Percentiles rank a stretch among this genome's conserved stretches.
phyloP scores from a whole-genome alignment of 1,284 basidiomycete genomes.

The Malassezia pachydermatis region DNA sequence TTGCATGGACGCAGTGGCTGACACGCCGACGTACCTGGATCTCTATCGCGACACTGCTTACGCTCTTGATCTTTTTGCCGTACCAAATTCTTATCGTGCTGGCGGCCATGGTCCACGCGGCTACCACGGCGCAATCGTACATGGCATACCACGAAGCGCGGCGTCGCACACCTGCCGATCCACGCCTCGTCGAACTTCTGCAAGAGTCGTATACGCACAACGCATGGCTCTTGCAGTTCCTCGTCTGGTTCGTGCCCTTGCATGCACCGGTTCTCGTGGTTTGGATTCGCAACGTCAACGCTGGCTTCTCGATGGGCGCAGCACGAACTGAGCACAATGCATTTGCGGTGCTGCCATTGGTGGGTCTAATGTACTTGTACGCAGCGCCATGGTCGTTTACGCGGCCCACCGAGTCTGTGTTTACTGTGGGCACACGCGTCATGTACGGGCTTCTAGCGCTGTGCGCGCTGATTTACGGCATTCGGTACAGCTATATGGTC shows the following conservation, averaged over 20 bases:
- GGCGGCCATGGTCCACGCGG: constrained; percentile 64
- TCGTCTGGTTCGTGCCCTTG: constrained; percentile 76
- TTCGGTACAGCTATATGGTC: constrained; percentile 25
- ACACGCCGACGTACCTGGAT: constrained; percentile 4
- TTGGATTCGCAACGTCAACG: constrained; percentile 66
- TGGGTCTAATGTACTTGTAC: constrained; percentile 52
- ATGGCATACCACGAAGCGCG: not conserved
- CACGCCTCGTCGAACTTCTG: not conserved
- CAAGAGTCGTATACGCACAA: constrained; percentile 16
- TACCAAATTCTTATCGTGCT: constrained; percentile 82
- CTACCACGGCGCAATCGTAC: constrained; percentile 35
- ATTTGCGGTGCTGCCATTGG: constrained; percentile 58
- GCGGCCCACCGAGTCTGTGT: not conserved
- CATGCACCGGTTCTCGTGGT: constrained; percentile 70
- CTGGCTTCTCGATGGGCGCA: constrained; percentile 26
- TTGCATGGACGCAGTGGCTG: not conserved
- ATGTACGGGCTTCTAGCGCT: constrained; percentile 20
- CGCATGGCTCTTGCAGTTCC: constrained; percentile 47
- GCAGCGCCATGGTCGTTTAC: not conserved
- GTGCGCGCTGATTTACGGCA: constrained; percentile 24
- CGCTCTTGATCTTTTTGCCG: constrained; percentile 66
- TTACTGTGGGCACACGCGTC: not conserved
- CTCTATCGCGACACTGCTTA: constrained; percentile 52
- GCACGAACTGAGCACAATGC: constrained; percentile 58
- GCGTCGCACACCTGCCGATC: constrained; percentile 47